Base-by-base conservation (phyloP, 176 grass and related monocot genomes). In the maize (Zea mays) region DNA sequence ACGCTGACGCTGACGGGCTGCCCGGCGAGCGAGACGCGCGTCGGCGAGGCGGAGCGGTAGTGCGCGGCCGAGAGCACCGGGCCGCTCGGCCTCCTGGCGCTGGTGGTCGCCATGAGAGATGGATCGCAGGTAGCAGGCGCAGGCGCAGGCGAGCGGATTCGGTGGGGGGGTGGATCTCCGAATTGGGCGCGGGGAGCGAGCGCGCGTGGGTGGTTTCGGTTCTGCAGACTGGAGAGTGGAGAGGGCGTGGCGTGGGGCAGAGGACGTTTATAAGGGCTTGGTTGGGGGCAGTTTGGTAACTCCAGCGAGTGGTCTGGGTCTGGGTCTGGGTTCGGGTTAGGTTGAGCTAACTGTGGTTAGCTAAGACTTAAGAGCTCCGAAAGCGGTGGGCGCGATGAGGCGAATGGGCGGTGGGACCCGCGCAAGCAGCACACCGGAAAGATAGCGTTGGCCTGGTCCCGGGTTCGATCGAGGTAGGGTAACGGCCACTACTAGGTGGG, bases 1-100 rank as follows among this genome's bases (percentile, higher is more conserved):
- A 82, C 77, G 73, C 72, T 6, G 54, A 57, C 51, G 51, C 1
- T 72, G 72, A 87, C 55, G 33, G 78, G 84, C 3, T 43, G 59
- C 46, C 69, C 67, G 19, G 67, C 10, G 74, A 93, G 84, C 69
- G 76, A 82, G 78, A 93, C 33, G 33, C 81, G 74, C 5, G 87
- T 64, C 13, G 74, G 82, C 16, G 90, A 93, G 10, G 81, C 54
- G 36, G 69, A 75, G 17, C 84, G 81, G 73, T 87, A 83, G 74
- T 84, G 74, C 42, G 81, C 42, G 2, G 14, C 33, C 0, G 81
- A 34, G 1, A 93, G 69, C 0, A 77, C 50, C 0, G 78, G 73
- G 0, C 64, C 73, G 19, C 90, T 82, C 1, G 87, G 88, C 37
- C 85, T 64, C 43, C 69, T 83, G 0, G 90, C 70, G n/a, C 69